Evolutionary conservation across 345 rosid genomes (phyloP).

Genomic region (Reutealis trisperma): DNA sequence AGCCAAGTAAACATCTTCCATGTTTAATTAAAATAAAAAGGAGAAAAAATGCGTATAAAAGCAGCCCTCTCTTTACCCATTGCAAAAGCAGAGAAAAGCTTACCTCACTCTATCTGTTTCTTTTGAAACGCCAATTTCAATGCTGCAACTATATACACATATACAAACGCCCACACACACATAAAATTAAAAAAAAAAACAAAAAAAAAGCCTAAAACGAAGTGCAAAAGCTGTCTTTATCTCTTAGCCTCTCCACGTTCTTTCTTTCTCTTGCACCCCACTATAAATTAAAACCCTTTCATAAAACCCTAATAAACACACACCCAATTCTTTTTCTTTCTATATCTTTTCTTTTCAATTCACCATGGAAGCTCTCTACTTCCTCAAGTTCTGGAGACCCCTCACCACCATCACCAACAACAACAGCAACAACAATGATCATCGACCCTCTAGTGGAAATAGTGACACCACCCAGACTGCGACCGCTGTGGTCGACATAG

Average conservation of each 20-base stretch:
- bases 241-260: constrained; percentile 15
- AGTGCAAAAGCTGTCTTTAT: constrained; percentile 44
- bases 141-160: constrained; percentile 7
- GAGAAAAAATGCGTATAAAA: constrained; percentile 15
- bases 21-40: constrained; percentile 5
- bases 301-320: constrained; percentile 12
- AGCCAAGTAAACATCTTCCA: constrained; percentile 6
- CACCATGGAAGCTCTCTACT: constrained; percentile 67
- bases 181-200: no score
- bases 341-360: constrained; percentile 4
- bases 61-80: neutral
- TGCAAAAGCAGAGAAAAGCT: constrained; percentile 8
- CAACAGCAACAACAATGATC: constrained; percentile 18
- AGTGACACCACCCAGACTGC: constrained; percentile 20
- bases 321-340: neutral
- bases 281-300: constrained; percentile 13
- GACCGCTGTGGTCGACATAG: constrained; percentile 24
- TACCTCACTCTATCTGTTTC: constrained; percentile 6
- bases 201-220: constrained; percentile 48
- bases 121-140: constrained; percentile 42
- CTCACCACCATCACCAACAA: neutral
- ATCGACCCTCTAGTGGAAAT: constrained; percentile 13
- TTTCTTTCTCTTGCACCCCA: constrained; percentile 7
- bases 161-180: no score
- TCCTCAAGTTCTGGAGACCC: constrained; percentile 60